Conservation (phyloP, 1,139 yeast species). For the Blastobotrys proliferans region DNA sequence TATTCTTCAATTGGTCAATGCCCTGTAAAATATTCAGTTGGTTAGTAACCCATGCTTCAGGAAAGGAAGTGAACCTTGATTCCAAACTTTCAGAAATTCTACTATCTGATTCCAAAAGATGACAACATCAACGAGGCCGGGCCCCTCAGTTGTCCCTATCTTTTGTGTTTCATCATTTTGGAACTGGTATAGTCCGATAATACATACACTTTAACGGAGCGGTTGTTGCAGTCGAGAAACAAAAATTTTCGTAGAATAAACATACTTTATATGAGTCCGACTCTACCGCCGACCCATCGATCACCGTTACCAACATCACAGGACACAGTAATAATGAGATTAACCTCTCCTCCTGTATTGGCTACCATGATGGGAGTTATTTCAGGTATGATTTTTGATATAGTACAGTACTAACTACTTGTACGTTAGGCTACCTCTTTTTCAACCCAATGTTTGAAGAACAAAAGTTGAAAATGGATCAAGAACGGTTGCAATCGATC, state of each 20-base stretch:
- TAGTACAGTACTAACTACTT: slow-evolving; percentile 22
- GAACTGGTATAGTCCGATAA: too few species aligned
- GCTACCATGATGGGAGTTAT: slow-evolving; percentile 17
- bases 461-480: slow-evolving; percentile 50
- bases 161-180: slow-evolving; percentile 31
- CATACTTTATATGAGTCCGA: too few species aligned
- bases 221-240: too few species aligned
- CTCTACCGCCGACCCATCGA: too few species aligned
- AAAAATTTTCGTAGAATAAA: too few species aligned
- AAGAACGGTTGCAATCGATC: slow-evolving; percentile 47
- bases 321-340: slow-evolving; percentile 8
- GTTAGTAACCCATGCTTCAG: too few species aligned
- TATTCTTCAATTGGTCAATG: too few species aligned
- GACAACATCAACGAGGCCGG: slow-evolving; percentile 24
- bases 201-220: too few species aligned
- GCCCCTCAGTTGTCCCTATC: slow-evolving; percentile 39
- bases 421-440: slow-evolving; percentile 50
- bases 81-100: slow-evolving; percentile 18
- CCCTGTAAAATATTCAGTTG: too few species aligned
- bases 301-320: too few species aligned
- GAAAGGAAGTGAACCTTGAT: too few species aligned
- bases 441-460: slow-evolving; percentile 71
- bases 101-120: slow-evolving; percentile 33
- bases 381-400: slow-evolving; percentile 16
- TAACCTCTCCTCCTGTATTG: slow-evolving; percentile 15